Conservation (phyloP, 177 flowering plant genomes). For the Telopea speciosissima region DNA sequence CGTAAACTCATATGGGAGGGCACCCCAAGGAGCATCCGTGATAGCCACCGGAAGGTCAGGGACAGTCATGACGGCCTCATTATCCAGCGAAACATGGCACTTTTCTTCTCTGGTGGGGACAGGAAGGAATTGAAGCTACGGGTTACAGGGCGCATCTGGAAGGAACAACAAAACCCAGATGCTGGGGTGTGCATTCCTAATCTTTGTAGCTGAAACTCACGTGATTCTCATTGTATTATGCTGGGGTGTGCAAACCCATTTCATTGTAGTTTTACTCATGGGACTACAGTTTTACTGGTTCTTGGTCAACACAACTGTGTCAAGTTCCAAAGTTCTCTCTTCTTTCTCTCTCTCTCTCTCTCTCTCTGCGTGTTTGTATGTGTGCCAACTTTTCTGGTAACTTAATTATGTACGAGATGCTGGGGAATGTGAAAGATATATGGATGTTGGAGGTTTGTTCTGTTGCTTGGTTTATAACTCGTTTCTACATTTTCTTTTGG, state of each 20-base stretch:
- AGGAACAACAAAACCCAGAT: conserved; percentile 37
- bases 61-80: conserved; percentile 53
- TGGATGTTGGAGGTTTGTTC: neutral
- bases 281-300: neutral
- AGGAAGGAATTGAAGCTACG: conserved; percentile 43
- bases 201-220: neutral
- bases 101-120: conserved; percentile 49
- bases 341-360: neutral
- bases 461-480: neutral
- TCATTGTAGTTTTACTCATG: conserved; percentile 23
- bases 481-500: neutral
- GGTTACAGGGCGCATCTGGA: conserved; percentile 48
- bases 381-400: conserved; percentile 2
- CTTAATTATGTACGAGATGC: neutral
- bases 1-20: conserved; percentile 52
- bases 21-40: conserved; percentile 45
- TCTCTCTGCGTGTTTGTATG: neutral
- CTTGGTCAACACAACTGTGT: neutral
- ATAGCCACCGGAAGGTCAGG: conserved; percentile 47
- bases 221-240: conserved; percentile 1
- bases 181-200: neutral
- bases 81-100: conserved; percentile 45
- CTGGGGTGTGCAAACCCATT: conserved; percentile 34
- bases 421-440: neutral
- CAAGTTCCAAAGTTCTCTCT: neutral